Percentiles rank a stretch among this genome's conserved stretches.
These are phyloP conservation scores for Herpetospermum pedunculosum DNA, from an alignment of 306 rosid genomes.

Conservation along the genomic window DNA sequence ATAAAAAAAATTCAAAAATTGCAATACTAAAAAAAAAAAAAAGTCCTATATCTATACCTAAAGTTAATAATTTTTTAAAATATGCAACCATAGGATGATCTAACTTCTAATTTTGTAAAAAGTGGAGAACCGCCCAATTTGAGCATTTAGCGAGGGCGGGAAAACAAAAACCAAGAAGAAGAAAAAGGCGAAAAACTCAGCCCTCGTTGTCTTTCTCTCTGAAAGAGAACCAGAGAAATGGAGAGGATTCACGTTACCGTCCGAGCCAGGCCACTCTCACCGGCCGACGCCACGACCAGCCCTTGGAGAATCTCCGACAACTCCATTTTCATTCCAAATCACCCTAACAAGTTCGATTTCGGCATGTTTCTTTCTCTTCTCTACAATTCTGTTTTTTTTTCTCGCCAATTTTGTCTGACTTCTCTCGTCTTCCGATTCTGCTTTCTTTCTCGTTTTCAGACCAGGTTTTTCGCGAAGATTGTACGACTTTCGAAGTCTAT, in stretches of 20 bases:
- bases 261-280: constrained; percentile 68
- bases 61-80: too few relatives aligned
- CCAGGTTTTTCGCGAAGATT: constrained; percentile 44
- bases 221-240: constrained; percentile 22
- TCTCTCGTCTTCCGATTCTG: not conserved
- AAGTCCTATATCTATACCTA: too few relatives aligned
- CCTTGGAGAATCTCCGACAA: constrained; percentile 67
- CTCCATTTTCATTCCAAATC: constrained; percentile 55
- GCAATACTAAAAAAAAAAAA: too few relatives aligned
- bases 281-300: constrained; percentile 53
- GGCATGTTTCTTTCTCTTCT: constrained; percentile 24
- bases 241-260: constrained; percentile 79
- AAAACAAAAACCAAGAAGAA: not conserved
- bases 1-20: too few relatives aligned
- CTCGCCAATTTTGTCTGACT: not conserved
- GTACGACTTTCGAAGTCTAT: constrained; percentile 49
- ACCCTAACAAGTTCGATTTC: constrained; percentile 58
- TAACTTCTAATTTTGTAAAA: not conserved
- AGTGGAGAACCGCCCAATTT: not conserved
- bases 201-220: not conserved
- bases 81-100: too few relatives aligned
- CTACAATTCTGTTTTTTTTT: not conserved
- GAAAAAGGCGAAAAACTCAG: not conserved
- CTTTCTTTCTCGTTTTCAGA: constrained; percentile 23
- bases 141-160: not conserved